A percentile compares a stretch with the other conserved stretches of the same genome.
These are phyloP conservation scores for Umbellularia californica DNA, from an alignment of 164 flowering plant genomes.

Conservation along the genomic window DNA sequence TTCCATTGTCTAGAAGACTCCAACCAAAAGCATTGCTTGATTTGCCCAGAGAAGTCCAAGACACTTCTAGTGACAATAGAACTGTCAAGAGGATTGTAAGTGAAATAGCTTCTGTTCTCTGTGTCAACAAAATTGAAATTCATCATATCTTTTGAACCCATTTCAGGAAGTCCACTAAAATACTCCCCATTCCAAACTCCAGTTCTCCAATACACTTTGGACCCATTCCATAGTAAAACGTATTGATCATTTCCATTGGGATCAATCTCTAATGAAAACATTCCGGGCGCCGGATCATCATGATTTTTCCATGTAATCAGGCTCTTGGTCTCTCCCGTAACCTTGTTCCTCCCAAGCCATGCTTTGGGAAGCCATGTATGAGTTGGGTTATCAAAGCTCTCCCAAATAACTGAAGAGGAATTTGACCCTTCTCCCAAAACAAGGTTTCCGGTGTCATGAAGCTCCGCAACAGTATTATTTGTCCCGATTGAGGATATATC, in stretches of 20 bases:
- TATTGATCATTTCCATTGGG: not conserved
- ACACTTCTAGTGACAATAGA: no score
- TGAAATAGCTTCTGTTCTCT: no score
- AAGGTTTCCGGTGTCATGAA: conserved; percentile 3
- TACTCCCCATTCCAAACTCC: no score
- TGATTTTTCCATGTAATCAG: not conserved
- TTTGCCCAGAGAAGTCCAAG: no score
- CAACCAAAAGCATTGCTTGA: no score
- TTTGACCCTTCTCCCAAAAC: not conserved
- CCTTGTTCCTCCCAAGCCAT: not conserved
- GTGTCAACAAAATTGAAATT: no score
- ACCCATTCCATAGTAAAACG: not conserved
- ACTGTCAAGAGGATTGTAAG: no score
- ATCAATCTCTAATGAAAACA: not conserved
- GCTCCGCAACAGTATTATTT: not conserved
- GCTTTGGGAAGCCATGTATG: not conserved
- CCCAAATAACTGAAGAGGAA: conserved; percentile 1
- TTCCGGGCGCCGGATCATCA: conserved; percentile 1
- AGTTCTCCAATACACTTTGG: no score
- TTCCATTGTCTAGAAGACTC: no score
- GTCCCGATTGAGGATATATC: not conserved
- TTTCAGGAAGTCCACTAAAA: no score
- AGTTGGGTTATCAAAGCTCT: conserved; percentile 2
- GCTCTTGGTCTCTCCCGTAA: not conserved
- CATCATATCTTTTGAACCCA: no score